Base-by-base conservation (phyloP, 164 flowering plant species). In the Berberis vulgaris region DNA sequence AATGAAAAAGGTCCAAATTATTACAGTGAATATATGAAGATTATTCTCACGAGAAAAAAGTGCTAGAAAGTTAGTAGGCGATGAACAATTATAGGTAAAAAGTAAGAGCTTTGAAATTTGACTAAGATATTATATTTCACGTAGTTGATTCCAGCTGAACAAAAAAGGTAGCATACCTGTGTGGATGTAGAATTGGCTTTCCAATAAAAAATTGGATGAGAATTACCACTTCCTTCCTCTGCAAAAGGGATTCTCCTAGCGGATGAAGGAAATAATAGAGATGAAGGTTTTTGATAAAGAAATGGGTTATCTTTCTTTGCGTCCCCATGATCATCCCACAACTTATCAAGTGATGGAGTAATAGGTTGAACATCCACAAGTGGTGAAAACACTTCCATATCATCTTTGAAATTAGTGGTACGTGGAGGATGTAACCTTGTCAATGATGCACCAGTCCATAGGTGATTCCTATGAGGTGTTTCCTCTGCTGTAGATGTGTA, bases 301-400 rank as follows among this genome's bases (percentile, higher is more conserved):
- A 26, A 26, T 26, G 26, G 26, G 60, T 69, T 73, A 61, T 91
- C 97, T 67, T 80, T 94, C 77, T 78, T 88, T 38, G 59, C 43
- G 45, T 80, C 82, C 7, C 74, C 84, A 65, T 62, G 75, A 50
- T 73, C 85, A 78, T 85, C 82, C 93, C 89, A 86, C 69, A 82
- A 45, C 75, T 82, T 85, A 73, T 86, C 84, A 60, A 87, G 78
- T 47, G 96, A 83, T 8, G 93, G 96, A 9, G 96, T 86, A 65
- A 91, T 83, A 58, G 99, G 96, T 68, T 84, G 89, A 73, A 91
- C 97, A 68, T 94, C 97, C 64, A 89, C 89, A 65, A 95, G 83
- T 9, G 99, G 99, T 60, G 99, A 95, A 70, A 95, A 95, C 10
- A 95, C 92, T 54, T 91, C 97, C 99, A 95, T 91, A 56, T 91